Conservation (phyloP, 2,329 filamentous ascomycete species). For the Triangularia setosa region DNA sequence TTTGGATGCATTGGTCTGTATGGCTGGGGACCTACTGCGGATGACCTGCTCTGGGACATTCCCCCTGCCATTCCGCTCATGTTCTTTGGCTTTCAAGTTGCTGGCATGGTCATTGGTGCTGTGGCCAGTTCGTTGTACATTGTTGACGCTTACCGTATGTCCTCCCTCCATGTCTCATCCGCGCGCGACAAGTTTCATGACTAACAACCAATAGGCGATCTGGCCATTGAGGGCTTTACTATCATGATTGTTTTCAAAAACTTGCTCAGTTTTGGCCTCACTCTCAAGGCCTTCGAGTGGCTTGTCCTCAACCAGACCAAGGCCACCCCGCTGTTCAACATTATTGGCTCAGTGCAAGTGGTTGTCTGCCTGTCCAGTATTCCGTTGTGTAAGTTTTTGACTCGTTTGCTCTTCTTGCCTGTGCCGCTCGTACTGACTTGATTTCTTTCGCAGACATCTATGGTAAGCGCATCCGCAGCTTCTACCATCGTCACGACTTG, state of each 20-base stretch:
- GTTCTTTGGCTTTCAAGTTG: slow-evolving; percentile 80
- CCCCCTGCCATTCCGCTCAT: slow-evolving; percentile 75
- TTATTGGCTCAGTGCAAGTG: slow-evolving; percentile 72
- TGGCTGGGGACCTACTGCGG: slow-evolving; percentile 74
- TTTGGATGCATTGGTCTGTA: slow-evolving; percentile 76
- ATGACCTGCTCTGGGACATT: slow-evolving; percentile 48
- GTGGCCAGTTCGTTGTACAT: slow-evolving; percentile 84
- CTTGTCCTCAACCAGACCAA: slow-evolving; percentile 61
- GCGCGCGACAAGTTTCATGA: not conserved
- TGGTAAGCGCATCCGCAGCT: slow-evolving; percentile 72
- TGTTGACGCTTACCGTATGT: slow-evolving; percentile 83
- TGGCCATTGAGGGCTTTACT: slow-evolving; percentile 84
- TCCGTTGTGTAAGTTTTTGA: slow-evolving; percentile 65
- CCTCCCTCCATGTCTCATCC: not conserved
- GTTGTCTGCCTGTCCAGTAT: slow-evolving; percentile 70
- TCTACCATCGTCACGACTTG: slow-evolving; percentile 72
- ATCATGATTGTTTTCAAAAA: slow-evolving; percentile 93
- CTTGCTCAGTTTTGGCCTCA: slow-evolving; percentile 82
- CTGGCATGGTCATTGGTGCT: slow-evolving; percentile 88
- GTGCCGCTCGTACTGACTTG: slow-evolving; percentile 3
- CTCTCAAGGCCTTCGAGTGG: slow-evolving; percentile 83
- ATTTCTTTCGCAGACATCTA: slow-evolving; percentile 57
- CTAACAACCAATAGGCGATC: slow-evolving; percentile 52
- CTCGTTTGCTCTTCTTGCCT: not conserved
- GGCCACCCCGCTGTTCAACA: slow-evolving; percentile 55